These are phyloP conservation scores for Ophiocordyceps robertsii DNA, from an alignment of 2,329 filamentous ascomycete genomes.

Conservation along the genomic window DNA sequence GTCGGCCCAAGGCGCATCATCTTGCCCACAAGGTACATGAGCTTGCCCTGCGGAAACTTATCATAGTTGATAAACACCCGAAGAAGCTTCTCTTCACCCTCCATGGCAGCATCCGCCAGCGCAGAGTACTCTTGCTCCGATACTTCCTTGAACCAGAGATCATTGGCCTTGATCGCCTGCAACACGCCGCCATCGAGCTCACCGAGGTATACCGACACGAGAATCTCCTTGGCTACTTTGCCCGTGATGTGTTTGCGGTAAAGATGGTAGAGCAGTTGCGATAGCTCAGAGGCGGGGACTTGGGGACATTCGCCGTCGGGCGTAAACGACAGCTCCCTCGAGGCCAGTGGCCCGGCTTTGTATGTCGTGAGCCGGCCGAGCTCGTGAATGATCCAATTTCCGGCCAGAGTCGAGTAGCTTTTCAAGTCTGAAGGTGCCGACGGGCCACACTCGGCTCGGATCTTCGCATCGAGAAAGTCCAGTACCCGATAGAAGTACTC, in stretches of 20 bases:
- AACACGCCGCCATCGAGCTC: conserved; percentile 29
- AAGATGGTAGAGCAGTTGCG: conserved; percentile 36
- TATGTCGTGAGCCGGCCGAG: conserved; percentile 56
- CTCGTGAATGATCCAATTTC: conserved; percentile 63
- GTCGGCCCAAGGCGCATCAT: conserved; percentile 41
- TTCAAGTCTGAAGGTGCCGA: conserved; percentile 14
- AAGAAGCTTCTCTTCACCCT: conserved; percentile 32
- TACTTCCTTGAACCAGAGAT: conserved; percentile 43
- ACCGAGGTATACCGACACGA: conserved; percentile 37
- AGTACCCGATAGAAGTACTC: conserved; percentile 70
- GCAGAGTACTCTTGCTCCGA: conserved; percentile 30
- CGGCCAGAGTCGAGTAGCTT: conserved; percentile 31
- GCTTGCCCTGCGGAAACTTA: conserved; percentile 40
- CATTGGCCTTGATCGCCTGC: conserved; percentile 29
- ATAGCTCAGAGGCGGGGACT: conserved; percentile 32
- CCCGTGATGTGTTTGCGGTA: conserved; percentile 36
- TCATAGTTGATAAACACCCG: conserved; percentile 28
- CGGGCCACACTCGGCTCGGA: conserved; percentile 9
- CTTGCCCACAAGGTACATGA: conserved; percentile 47
- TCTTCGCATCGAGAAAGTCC: conserved; percentile 24
- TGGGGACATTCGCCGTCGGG: conserved; percentile 31
- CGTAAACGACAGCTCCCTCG: conserved; percentile 27
- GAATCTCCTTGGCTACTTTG: conserved; percentile 43
- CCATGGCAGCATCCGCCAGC: conserved; percentile 29
- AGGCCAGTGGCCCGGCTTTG: conserved; percentile 53